A percentile compares a stretch with the other conserved stretches of the same genome.
These are phyloP conservation scores for Tausonia pullulans DNA, from an alignment of 1,284 basidiomycete species.

Conservation along the genomic window DNA sequence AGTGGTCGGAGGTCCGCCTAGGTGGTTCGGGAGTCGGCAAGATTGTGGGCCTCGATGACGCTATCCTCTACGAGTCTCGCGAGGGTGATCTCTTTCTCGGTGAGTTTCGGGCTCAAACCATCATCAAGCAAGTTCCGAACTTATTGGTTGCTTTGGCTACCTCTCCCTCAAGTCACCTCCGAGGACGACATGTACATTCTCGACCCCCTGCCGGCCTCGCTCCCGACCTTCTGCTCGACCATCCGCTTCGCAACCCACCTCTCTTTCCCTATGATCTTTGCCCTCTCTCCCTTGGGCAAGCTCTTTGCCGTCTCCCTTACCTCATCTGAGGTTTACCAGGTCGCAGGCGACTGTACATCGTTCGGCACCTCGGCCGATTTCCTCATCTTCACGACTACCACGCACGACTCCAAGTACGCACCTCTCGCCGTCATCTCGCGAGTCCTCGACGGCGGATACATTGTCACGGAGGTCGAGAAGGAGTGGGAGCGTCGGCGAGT, in stretches of 20 bases:
- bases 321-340: conserved; percentile 29
- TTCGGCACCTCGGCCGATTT: conserved; percentile 70
- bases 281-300: conserved; percentile 54
- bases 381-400: conserved; percentile 72
- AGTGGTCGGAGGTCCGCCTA: conserved; percentile 7
- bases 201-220: conserved; percentile 3
- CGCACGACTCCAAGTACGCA: conserved; percentile 71
- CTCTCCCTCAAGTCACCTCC: neutral
- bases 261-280: conserved; percentile 44
- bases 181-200: conserved; percentile 5
- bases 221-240: conserved; percentile 23
- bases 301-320: conserved; percentile 41
- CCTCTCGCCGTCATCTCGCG: conserved; percentile 40
- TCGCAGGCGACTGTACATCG: conserved; percentile 60
- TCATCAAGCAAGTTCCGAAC: no score
- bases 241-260: conserved; percentile 21
- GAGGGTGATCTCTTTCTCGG: conserved; percentile 46
- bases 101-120: conserved; percentile 26
- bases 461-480: conserved; percentile 26
- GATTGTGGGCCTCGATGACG: conserved; percentile 33
- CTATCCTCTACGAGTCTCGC: conserved; percentile 42
- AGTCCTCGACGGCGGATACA: conserved; percentile 22
- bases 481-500: conserved; percentile 63
- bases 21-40: conserved; percentile 35
- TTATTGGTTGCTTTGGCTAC: no score